Evolutionary conservation across 164 flowering plant species (phyloP), one percentile per base, ranked within the genome.

Genomic region (Liquidambar formosana): DNA sequence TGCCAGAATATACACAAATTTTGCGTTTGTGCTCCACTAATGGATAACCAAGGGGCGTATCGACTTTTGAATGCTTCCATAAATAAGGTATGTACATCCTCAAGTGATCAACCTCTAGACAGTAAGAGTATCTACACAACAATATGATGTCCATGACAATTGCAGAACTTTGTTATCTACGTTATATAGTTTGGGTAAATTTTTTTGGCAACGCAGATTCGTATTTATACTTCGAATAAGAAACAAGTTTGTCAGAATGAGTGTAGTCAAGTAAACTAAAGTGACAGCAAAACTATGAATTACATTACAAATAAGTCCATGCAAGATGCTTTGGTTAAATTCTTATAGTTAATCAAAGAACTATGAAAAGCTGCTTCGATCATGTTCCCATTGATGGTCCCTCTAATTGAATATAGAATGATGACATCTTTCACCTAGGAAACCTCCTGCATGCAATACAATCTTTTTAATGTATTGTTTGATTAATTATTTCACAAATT

Each of bases 41-140:
- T 49, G 72, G 86, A 69, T 44, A 63, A 74, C 44, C 77, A 77
- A 62, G 81, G 73, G 43, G 28, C 74, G 2, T 72, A 48, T 69
- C 78, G 57, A 60, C 83, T 94, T 73, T 64, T 75, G 45, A 81
- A 85, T 83, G 91, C 99, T 70, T 87, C 94, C 38, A 77, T 92
- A 59, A 77, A 52, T 72, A 94, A 92, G 99, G 97, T 89, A 78
- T 52, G 69, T 21, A 57, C 33, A 46, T 66, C 28, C 23, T 54
- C 44, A 48, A 47, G 9, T 61, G 45, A 43, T n/a, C 26, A 27
- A 15, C 60, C 41, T 43, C 19, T 57, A 10, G 53, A 14, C 13
- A 21, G 61, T 12, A 44, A 12, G 0, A 0, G 10, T 58, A 26
- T 65, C 11, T 46, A 14, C 49, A 27, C 38, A 18, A 21, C 12